Evolutionary conservation across 225 moss, liverwort and hornwort genomes (phyloP).

Genomic region (Rhytidiadelphus loreus): DNA sequence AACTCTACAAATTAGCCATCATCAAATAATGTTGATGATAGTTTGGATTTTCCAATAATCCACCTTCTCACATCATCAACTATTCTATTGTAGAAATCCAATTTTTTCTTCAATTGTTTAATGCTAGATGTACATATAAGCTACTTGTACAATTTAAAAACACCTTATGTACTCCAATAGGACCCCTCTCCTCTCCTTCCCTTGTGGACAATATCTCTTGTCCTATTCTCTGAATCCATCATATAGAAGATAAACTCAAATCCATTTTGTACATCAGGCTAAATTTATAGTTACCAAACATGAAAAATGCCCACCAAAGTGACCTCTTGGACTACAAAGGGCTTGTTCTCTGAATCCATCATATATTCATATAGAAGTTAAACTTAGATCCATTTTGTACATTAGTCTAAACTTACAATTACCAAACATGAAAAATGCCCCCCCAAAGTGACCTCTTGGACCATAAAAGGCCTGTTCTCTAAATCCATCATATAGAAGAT

Average conservation of each 20-base stretch:
- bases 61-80: background rate
- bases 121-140: background rate
- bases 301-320: background rate
- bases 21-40: background rate
- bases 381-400: background rate
- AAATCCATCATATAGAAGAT: accelerated
- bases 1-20: background rate
- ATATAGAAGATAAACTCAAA: accelerated
- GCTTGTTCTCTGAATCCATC: background rate
- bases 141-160: accelerated
- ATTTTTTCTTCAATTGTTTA: background rate
- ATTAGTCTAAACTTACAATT: background rate
- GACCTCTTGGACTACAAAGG: background rate
- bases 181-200: accelerated
- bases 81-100: accelerated
- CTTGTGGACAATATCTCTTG: accelerated
- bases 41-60: background rate
- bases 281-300: background rate
- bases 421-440: background rate
- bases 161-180: accelerated
- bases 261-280: background rate
- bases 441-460: too few relatives aligned
- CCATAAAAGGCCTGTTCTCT: too few relatives aligned
- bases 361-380: background rate
- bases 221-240: accelerated